These are phyloP conservation scores for Kockovaella imperatae DNA, from an alignment of 768 basidiomycete species.

Conservation along the genomic window DNA sequence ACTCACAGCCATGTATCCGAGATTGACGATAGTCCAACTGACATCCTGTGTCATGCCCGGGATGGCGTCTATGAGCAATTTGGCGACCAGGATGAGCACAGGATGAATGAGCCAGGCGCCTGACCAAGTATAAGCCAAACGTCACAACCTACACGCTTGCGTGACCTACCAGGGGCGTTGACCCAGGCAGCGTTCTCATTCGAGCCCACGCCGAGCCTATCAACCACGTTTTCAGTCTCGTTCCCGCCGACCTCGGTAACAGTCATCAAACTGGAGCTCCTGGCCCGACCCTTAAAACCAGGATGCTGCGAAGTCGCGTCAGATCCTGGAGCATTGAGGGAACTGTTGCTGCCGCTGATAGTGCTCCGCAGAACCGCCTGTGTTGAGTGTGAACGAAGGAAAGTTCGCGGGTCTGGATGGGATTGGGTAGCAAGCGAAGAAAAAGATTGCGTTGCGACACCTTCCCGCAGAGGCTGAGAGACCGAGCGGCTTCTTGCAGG, in stretches of 20 bases:
- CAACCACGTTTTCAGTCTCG: slow-evolving; percentile 43
- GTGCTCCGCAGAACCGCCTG: slow-evolving; percentile 10
- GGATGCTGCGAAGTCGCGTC: background rate
- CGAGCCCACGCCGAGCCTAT: slow-evolving; percentile 40
- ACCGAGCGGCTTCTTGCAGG: slow-evolving; percentile 34
- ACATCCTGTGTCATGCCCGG: slow-evolving; percentile 90
- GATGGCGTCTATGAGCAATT: slow-evolving; percentile 85
- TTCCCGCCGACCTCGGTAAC: slow-evolving; percentile 46
- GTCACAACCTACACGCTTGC: background rate
- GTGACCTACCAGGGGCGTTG: slow-evolving; percentile 40
- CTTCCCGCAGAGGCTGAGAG: slow-evolving; percentile 36
- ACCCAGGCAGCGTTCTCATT: slow-evolving; percentile 47
- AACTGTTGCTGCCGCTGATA: background rate
- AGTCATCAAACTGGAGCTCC: slow-evolving; percentile 44
- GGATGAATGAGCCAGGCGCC: slow-evolving; percentile 98
- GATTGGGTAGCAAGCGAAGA: slow-evolving; percentile 1
- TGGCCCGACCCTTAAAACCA: slow-evolving; percentile 28
- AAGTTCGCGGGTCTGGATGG: slow-evolving; percentile 1
- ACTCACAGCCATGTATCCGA: slow-evolving; percentile 81
- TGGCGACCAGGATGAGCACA: slow-evolving; percentile 79
- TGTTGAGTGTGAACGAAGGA: slow-evolving; percentile 21
- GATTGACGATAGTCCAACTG: slow-evolving; percentile 90
- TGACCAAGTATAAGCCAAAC: slow-evolving; percentile 39
- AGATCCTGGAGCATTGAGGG: background rate
- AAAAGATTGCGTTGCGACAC: slow-evolving; percentile 7